Evolutionary conservation across 805 yeast species (phyloP).

Genomic region (Saccharomycopsis microspora): DNA sequence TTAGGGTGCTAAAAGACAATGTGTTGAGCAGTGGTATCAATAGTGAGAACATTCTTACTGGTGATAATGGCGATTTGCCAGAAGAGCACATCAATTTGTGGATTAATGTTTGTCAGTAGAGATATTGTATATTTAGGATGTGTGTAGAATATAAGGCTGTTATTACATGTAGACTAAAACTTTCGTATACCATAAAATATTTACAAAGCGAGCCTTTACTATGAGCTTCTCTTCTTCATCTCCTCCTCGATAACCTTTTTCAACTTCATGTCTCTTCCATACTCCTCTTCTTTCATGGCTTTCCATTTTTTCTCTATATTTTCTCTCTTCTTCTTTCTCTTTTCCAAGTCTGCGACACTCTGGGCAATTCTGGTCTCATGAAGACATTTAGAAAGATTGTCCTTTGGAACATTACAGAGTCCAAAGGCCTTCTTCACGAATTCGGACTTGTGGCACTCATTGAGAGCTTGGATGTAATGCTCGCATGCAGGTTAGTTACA

Average conservation of each 20-base stretch:
- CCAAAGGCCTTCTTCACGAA: conserved; percentile 67
- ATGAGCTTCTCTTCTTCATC: conserved; percentile 24
- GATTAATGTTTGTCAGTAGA: conserved; percentile 24
- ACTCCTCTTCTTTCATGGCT: conserved; percentile 61
- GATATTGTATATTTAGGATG: not conserved
- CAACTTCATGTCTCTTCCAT: conserved; percentile 64
- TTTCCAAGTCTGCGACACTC: conserved; percentile 34
- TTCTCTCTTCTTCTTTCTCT: conserved; percentile 46
- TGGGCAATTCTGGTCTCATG: conserved; percentile 65
- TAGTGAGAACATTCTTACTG: conserved; percentile 18
- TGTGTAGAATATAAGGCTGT: no score
- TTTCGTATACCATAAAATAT: no score
- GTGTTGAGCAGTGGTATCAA: conserved; percentile 26
- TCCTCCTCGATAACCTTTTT: conserved; percentile 52
- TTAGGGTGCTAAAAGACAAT: conserved; percentile 4
- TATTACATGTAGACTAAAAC: no score
- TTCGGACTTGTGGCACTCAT: conserved; percentile 72
- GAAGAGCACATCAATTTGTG: conserved; percentile 28
- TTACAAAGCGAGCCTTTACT: not conserved
- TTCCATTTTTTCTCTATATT: conserved; percentile 46
- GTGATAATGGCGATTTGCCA: conserved; percentile 19
- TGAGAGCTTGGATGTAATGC: conserved; percentile 75
- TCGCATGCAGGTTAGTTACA: conserved; percentile 33
- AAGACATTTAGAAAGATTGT: conserved; percentile 67
- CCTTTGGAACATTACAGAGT: conserved; percentile 73